Evolutionary conservation across 78 protist species (phyloP).

Genomic region (Neovahlkampfia damariscottae): DNA sequence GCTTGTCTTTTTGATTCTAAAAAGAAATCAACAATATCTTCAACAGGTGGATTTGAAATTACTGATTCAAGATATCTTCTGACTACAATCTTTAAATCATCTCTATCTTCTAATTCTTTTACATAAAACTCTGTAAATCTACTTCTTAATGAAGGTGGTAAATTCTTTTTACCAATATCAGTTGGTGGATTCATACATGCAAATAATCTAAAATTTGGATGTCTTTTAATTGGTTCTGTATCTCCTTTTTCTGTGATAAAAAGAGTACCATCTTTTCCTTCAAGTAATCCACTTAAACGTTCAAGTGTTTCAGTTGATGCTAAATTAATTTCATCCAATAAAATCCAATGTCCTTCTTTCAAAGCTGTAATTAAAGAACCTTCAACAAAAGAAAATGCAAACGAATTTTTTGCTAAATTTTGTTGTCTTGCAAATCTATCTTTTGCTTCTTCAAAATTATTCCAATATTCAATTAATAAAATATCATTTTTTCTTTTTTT

Average conservation of each 20-base stretch:
- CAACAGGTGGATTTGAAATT: constrained; percentile 2
- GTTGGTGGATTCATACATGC: constrained; percentile 99
- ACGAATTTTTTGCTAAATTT: not conserved
- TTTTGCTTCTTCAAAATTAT: not conserved
- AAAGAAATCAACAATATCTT: constrained; percentile 55
- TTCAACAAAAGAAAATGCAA: constrained; percentile 86
- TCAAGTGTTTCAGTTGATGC: constrained; percentile 90
- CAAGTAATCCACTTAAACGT: constrained; percentile 64
- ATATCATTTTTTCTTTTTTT: not conserved
- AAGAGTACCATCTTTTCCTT: constrained; percentile 56
- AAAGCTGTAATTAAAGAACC: constrained; percentile 82
- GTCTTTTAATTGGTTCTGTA: constrained; percentile 57
- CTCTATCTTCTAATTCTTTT: constrained; percentile 50
- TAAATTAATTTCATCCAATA: constrained; percentile 97
- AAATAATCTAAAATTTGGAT: constrained; percentile 87
- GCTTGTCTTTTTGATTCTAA: constrained; percentile 34
- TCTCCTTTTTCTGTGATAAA: constrained; percentile 86
- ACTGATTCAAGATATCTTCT: constrained; percentile 11
- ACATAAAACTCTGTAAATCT: constrained; percentile 88
- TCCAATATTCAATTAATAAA: not conserved
- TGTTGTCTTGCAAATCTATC: not conserved
- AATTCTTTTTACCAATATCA: constrained; percentile 95
- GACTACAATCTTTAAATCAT: constrained; percentile 70
- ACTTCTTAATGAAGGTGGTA: constrained; percentile 72
- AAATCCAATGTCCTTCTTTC: constrained; percentile 91